Evolutionary conservation across 73 alveolate species (phyloP).

Genomic region (Paramecium primaurelia): DNA sequence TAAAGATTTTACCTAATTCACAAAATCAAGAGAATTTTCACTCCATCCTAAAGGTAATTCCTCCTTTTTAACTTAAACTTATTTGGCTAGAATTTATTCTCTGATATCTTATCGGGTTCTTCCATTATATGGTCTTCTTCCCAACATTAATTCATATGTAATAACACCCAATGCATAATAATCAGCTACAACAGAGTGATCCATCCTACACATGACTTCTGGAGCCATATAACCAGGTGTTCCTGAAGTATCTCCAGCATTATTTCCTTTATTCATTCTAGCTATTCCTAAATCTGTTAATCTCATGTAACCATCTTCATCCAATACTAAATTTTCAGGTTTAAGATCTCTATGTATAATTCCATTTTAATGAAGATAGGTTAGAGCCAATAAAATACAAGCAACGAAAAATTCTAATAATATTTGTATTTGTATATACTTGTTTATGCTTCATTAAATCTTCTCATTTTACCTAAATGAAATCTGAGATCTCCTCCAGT

Average conservation of each 20-base stretch:
- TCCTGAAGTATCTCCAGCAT: constrained; percentile 85
- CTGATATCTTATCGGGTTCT: constrained; percentile 93
- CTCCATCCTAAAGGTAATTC: constrained; percentile 95
- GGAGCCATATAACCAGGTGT: constrained; percentile 99
- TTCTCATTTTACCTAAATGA: constrained; percentile 65
- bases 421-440: not conserved
- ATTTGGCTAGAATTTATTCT: constrained; percentile 91
- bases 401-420: constrained; percentile 83
- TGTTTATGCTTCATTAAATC: constrained; percentile 69
- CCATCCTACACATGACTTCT: constrained; percentile 83
- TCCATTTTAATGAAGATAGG: constrained; percentile 89
- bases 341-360: constrained; percentile 96
- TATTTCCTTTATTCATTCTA: constrained; percentile 79
- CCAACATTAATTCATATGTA: constrained; percentile 75
- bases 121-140: constrained; percentile 95
- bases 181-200: constrained; percentile 73
- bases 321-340: constrained; percentile 97
- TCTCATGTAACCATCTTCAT: constrained; percentile 85
- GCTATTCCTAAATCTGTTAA: constrained; percentile 98
- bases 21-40: constrained; percentile 84
- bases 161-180: constrained; percentile 88
- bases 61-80: constrained; percentile 81
- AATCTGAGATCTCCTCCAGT: constrained; percentile 75
- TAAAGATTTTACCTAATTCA: constrained; percentile 62
- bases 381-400: constrained; percentile 88